phyloP scores from a whole-genome alignment of 2,329 filamentous ascomycete genomes.

The Aspergillus cejpii region DNA sequence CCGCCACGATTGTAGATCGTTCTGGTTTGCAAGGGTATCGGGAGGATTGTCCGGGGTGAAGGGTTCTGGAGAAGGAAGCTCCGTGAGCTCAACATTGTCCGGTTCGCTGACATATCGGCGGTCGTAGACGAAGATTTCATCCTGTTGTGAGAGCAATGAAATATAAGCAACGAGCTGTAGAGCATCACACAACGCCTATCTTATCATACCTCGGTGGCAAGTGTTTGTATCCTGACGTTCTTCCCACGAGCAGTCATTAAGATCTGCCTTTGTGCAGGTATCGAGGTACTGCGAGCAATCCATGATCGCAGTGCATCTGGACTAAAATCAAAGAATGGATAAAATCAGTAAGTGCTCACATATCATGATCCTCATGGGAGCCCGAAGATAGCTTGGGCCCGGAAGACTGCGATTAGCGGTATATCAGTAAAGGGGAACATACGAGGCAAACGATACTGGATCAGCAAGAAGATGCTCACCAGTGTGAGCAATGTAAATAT shows the following conservation, averaged over 20 bases:
- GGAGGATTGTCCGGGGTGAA: slow-evolving; percentile 60
- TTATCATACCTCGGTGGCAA: slow-evolving; percentile 65
- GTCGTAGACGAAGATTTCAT: slow-evolving; percentile 89
- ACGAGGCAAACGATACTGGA: slow-evolving; percentile 67
- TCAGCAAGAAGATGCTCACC: slow-evolving; percentile 79
- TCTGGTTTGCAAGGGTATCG: slow-evolving; percentile 74
- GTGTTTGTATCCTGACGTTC: slow-evolving; percentile 71
- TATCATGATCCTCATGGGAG: slow-evolving; percentile 1
- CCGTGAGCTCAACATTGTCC: slow-evolving; percentile 45
- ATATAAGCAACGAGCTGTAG: background rate
- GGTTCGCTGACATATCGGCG: slow-evolving; percentile 57
- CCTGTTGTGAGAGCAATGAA: slow-evolving; percentile 45
- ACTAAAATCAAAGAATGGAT: slow-evolving; percentile 39
- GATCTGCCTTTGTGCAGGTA: slow-evolving; percentile 73
- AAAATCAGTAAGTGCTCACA: slow-evolving; percentile 17
- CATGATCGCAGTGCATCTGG: slow-evolving; percentile 80
- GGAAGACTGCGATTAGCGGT: background rate
- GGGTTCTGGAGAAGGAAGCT: slow-evolving; percentile 49
- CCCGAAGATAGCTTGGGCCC: slow-evolving; percentile 5
- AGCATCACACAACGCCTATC: background rate
- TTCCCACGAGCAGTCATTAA: slow-evolving; percentile 78
- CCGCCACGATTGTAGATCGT: slow-evolving; percentile 80
- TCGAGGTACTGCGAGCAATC: slow-evolving; percentile 66
- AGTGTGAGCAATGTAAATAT: slow-evolving; percentile 87
- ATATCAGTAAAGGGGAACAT: slow-evolving; percentile 31